Evolutionary conservation across 2,329 filamentous ascomycete species (phyloP).

Genomic region (Blastomyces silverae): DNA sequence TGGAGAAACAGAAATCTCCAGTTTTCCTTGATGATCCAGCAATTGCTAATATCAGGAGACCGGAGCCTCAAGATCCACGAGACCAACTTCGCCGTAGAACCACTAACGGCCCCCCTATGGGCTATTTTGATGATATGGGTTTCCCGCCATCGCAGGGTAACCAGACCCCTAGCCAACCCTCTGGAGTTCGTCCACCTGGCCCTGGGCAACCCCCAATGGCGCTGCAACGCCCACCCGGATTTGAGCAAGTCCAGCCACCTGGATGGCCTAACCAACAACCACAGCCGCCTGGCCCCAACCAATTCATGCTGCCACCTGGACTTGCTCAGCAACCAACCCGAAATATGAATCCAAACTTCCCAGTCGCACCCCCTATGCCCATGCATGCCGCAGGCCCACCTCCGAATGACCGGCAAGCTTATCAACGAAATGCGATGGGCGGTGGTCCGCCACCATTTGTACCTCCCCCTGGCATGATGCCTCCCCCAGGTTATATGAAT

Average conservation of each 20-base stretch:
- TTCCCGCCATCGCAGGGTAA: slow-evolving; percentile 30
- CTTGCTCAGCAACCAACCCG: slow-evolving; percentile 33
- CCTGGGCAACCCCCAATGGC: slow-evolving; percentile 34
- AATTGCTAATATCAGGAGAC: slow-evolving; percentile 38
- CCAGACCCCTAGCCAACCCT: slow-evolving; percentile 33
- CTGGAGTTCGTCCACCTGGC: slow-evolving; percentile 29
- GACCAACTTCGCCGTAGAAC: slow-evolving; percentile 35
- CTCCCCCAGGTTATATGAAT: slow-evolving; percentile 41
- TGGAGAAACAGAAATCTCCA: slow-evolving; percentile 34
- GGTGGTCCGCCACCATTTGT: slow-evolving; percentile 28
- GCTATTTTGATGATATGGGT: slow-evolving; percentile 39
- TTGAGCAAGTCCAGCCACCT: slow-evolving; percentile 39
- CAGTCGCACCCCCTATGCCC: slow-evolving; percentile 32
- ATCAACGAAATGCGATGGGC: slow-evolving; percentile 31
- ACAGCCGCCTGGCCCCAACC: slow-evolving; percentile 31
- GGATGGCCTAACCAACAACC: slow-evolving; percentile 35
- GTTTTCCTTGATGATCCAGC: slow-evolving; percentile 41
- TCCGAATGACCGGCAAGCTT: slow-evolving; percentile 33
- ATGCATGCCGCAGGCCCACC: slow-evolving; percentile 33
- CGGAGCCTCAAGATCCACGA: slow-evolving; percentile 28
- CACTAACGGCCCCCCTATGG: slow-evolving; percentile 35
- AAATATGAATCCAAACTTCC: slow-evolving; percentile 36
- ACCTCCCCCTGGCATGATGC: slow-evolving; percentile 41
- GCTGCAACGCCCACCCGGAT: slow-evolving; percentile 41
- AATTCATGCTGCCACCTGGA: slow-evolving; percentile 36